These are phyloP conservation scores for Fragaria nilgerrensis DNA, from an alignment of 306 rosid genomes.

Conservation along the genomic window DNA sequence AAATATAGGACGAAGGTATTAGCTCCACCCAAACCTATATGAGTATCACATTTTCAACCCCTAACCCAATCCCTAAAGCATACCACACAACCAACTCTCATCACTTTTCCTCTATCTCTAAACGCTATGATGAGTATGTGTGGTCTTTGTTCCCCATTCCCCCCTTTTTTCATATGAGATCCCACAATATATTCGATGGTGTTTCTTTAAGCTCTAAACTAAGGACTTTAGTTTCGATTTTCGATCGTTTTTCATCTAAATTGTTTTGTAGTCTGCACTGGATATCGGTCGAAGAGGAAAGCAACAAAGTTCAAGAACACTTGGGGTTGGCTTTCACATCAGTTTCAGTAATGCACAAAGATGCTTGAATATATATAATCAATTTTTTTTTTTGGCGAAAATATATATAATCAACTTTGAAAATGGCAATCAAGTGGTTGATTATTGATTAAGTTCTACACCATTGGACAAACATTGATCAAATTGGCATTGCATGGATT, in stretches of 20 bases:
- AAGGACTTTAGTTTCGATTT: not conserved
- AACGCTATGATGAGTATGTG: not conserved
- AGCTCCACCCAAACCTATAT: not conserved
- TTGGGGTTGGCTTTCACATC: not conserved
- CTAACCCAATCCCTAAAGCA: not conserved
- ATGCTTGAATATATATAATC: not conserved
- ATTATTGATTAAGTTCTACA: not conserved
- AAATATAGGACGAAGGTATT: no score
- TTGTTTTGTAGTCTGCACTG: not conserved
- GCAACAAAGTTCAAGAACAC: not conserved
- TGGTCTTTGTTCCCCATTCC: not conserved
- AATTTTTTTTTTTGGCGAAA: no score
- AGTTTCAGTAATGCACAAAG: not conserved
- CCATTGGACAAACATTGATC: constrained; percentile 2
- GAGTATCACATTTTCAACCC: not conserved
- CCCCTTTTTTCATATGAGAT: not conserved
- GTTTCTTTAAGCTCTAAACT: not conserved
- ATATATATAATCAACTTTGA: not conserved
- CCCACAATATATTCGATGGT: not conserved
- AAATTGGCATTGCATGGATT: not conserved
- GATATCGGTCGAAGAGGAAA: not conserved
- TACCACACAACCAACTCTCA: not conserved
- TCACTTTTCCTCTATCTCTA: not conserved
- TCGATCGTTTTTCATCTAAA: not conserved
- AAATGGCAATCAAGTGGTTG: not conserved